Conservation (phyloP, 2,329 filamentous ascomycete genomes). For the Aurifilum marmelostoma region DNA sequence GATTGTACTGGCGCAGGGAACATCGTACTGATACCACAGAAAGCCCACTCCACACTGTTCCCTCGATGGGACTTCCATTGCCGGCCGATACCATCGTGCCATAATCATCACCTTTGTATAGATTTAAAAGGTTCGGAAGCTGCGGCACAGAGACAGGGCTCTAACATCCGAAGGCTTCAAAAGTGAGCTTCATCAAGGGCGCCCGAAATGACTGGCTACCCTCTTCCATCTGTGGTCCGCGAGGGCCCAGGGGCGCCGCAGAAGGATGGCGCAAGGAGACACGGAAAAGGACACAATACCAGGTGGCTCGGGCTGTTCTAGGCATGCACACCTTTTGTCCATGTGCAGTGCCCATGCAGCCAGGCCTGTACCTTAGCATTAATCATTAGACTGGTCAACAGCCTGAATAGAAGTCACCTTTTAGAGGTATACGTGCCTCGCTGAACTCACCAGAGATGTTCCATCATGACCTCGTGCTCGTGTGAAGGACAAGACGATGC, state of each 20-base stretch:
- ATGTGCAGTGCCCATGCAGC: slow-evolving; percentile 8
- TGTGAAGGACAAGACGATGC: neutral
- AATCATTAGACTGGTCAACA: slow-evolving; percentile 20
- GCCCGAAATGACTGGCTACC: slow-evolving; percentile 15
- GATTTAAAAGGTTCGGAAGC: slow-evolving; percentile 4
- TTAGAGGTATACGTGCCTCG: slow-evolving; percentile 30
- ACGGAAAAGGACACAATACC: neutral
- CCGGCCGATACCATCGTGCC: neutral
- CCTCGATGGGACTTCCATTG: too few species aligned
- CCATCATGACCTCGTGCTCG: neutral
- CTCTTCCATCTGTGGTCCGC: slow-evolving; percentile 3
- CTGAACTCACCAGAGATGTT: neutral
- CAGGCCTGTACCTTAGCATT: slow-evolving; percentile 24
- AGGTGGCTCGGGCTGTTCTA: neutral
- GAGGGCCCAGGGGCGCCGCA: slow-evolving; percentile 13
- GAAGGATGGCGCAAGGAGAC: neutral
- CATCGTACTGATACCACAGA: slow-evolving; percentile 16
- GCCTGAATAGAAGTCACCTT: slow-evolving; percentile 26
- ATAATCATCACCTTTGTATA: slow-evolving; percentile 11
- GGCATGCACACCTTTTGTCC: neutral
- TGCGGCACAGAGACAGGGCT: neutral
- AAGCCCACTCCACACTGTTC: slow-evolving; percentile 1
- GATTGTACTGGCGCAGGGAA: slow-evolving; percentile 27
- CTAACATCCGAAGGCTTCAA: neutral
- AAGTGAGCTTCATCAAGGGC: neutral